Evolutionary conservation across 1,284 basidiomycete genomes (phyloP), one percentile per base, ranked within the genome.

Genomic region (Pulchroboletus neoregius): DNA sequence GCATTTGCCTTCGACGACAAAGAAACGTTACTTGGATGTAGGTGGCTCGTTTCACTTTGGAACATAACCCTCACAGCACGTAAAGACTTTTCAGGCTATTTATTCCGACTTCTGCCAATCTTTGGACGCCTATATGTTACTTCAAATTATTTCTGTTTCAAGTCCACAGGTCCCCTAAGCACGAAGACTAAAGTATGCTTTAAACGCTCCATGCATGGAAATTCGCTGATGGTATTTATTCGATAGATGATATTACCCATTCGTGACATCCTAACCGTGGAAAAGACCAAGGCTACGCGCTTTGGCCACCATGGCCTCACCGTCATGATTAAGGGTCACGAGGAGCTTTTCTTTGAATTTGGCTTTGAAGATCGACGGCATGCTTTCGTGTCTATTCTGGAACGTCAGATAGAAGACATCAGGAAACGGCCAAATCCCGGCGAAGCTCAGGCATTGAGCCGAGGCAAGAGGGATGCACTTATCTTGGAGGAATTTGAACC

Each of bases 301-400:
- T 91, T 94, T 61, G 91, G 87, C 2, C 91, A 92, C 58, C 81
- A 89, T 55, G 95, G 93, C 6, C 78, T 98, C 16, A 83, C 91
- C 24, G 74, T 98, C 48, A 87, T 96, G 44, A 84, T 99, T 55
- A 90, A 90, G 59, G 95, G 95, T 0, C 90, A 97, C 63, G 95
- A 98, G 70, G 95, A 99, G 63, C 74, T 99, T 2, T 99, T 98
- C 71, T 87, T 98, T 56, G 95, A 98, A 68, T 95, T 99, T 62
- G 72, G 78, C 34, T 84, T 84, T 9, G 76, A 83, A 48, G 82
- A 89, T 43, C 84, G 89, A 43, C 80, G 94, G 27, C 77, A 84
- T 50, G 80, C 84, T 4, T 92, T 94, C 60, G 77, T 87, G 13
- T 66, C 66, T 4, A 71, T 93, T 13, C 72, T 99, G 37, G 83